phyloP scores from a whole-genome alignment of 305 asterid species.

The Withania somnifera region DNA sequence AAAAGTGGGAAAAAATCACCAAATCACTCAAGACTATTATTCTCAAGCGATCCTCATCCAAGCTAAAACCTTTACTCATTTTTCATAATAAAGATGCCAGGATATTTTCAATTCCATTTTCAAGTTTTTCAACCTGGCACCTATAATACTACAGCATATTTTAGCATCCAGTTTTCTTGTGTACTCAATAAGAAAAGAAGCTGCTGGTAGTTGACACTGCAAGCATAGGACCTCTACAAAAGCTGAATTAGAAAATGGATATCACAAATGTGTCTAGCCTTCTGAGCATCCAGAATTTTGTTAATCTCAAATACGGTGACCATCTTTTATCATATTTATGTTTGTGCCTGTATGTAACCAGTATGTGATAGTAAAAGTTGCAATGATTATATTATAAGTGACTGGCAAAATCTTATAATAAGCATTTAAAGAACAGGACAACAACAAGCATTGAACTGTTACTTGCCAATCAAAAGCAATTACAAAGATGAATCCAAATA shows the following conservation, averaged over 20 bases:
- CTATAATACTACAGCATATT: background rate
- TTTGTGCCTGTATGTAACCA: background rate
- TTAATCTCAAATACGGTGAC: background rate
- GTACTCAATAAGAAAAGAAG: background rate
- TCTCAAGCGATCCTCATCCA: background rate
- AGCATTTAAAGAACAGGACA: background rate
- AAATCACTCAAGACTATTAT: background rate
- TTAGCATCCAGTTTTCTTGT: background rate
- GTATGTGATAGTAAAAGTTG: background rate
- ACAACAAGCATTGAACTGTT: background rate
- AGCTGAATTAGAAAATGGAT: background rate
- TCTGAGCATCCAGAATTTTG: background rate
- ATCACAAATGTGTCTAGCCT: background rate
- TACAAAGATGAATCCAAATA: background rate
- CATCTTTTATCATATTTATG: background rate
- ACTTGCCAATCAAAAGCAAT: background rate
- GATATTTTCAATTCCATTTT: background rate
- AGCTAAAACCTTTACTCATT: background rate
- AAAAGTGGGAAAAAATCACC: background rate
- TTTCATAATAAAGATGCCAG: background rate
- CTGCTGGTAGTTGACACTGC: background rate
- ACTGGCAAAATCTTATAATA: background rate
- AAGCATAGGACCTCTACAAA: background rate
- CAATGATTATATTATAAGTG: background rate
- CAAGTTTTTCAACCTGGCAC: background rate